These are phyloP conservation scores for Exophiala spinifera DNA, from an alignment of 2,329 filamentous ascomycete genomes.

Conservation along the genomic window DNA sequence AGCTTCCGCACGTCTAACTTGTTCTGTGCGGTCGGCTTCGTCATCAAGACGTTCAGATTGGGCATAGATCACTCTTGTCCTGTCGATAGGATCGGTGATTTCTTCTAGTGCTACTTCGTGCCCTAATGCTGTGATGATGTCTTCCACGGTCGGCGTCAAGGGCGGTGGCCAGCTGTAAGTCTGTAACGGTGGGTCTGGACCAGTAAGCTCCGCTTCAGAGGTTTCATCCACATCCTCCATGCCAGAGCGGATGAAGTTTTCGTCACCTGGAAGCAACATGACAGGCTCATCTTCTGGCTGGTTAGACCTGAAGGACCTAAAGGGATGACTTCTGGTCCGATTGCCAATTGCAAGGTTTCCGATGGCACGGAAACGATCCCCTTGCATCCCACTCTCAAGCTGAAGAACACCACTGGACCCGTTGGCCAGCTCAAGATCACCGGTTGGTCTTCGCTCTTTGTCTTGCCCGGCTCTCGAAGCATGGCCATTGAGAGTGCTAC, in stretches of 20 bases:
- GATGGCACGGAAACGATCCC: constrained; percentile 60
- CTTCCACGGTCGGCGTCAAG: constrained; percentile 28
- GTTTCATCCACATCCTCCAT: constrained; percentile 18
- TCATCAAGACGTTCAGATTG: constrained; percentile 40
- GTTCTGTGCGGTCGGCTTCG: constrained; percentile 36
- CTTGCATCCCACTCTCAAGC: constrained; percentile 59
- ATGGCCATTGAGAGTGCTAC: constrained; percentile 63
- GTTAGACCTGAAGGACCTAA: constrained; percentile 20
- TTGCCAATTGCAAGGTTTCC: constrained; percentile 39
- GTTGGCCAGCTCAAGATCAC: constrained; percentile 61
- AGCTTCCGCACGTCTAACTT: constrained; percentile 39
- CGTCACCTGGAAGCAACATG: constrained; percentile 12
- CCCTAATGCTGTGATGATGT: constrained; percentile 44
- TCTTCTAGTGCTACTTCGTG: constrained; percentile 41
- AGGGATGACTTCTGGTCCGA: constrained; percentile 16
- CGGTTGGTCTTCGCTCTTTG: constrained; percentile 61
- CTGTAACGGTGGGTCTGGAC: constrained; percentile 22
- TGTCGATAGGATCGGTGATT: constrained; percentile 42
- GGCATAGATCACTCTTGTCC: constrained; percentile 39
- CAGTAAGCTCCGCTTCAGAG: constrained; percentile 17
- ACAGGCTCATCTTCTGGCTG: constrained; percentile 22
- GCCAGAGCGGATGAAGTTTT: constrained; percentile 14
- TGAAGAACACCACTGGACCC: constrained; percentile 53
- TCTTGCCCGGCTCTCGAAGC: constrained; percentile 61
- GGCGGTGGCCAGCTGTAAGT: constrained; percentile 22